A percentile compares a stretch with the other conserved stretches of the same genome.
These are phyloP conservation scores for Penicillium pulvis DNA, from an alignment of 495 filamentous ascomycete genomes.

Conservation along the genomic window DNA sequence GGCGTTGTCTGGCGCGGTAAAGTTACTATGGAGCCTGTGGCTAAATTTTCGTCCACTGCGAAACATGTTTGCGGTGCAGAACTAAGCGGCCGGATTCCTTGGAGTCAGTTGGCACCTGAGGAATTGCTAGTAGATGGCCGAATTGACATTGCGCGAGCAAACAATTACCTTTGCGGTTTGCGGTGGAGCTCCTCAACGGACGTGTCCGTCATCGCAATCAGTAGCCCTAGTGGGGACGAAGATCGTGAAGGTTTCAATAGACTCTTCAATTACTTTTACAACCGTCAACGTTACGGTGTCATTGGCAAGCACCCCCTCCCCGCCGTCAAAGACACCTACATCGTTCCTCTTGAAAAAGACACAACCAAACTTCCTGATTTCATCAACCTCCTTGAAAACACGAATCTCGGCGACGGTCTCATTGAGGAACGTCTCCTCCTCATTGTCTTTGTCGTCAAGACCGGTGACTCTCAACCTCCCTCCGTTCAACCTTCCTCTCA, in stretches of 20 bases:
- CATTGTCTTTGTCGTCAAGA: slow-evolving; percentile 73
- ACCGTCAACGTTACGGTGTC: slow-evolving; percentile 78
- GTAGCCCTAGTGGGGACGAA: slow-evolving; percentile 52
- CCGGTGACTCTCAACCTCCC: slow-evolving; percentile 41
- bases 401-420: slow-evolving; percentile 63
- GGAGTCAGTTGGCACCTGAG: slow-evolving; percentile 69
- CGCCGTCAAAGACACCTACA: slow-evolving; percentile 76
- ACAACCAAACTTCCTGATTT: slow-evolving; percentile 65
- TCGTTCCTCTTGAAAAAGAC: slow-evolving; percentile 72
- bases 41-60: slow-evolving; percentile 73
- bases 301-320: slow-evolving; percentile 65
- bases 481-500: slow-evolving; percentile 50
- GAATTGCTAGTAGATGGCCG: slow-evolving; percentile 77
- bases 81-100: slow-evolving; percentile 57
- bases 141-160: slow-evolving; percentile 76
- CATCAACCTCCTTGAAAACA: slow-evolving; percentile 71
- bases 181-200: slow-evolving; percentile 73
- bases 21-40: slow-evolving; percentile 74
- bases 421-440: slow-evolving; percentile 72
- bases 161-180: slow-evolving; percentile 84
- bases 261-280: slow-evolving; percentile 77
- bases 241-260: slow-evolving; percentile 61
- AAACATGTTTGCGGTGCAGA: slow-evolving; percentile 83
- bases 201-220: slow-evolving; percentile 68
- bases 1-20: slow-evolving; percentile 76